Percentiles rank a stretch among this genome's conserved stretches.
Conservation (phyloP, 1,284 basidiomycete species). For the Austropuccinia psidii region DNA sequence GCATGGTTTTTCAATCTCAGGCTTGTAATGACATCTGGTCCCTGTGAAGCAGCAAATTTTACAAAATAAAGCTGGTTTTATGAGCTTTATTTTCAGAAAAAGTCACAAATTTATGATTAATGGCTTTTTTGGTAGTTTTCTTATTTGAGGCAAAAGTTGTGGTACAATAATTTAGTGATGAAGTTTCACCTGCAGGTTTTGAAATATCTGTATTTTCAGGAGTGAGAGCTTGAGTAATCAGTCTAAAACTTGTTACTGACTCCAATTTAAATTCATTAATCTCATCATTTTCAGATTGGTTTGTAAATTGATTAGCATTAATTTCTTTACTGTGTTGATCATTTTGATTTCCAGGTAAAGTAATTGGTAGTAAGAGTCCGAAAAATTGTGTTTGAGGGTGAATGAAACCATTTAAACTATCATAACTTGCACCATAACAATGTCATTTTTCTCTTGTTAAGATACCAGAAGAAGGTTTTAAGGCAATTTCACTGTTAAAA, state of each 20-base stretch:
- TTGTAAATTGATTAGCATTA: neutral
- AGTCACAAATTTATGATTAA: constrained; percentile 18
- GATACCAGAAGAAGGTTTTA: neutral
- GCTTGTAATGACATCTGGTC: too few species aligned
- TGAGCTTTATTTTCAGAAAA: too few species aligned
- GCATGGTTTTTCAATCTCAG: too few species aligned
- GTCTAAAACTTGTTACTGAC: constrained; percentile 12
- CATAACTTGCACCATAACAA: neutral
- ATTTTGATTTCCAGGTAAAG: constrained; percentile 5
- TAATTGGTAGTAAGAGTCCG: constrained; percentile 20
- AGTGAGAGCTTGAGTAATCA: constrained; percentile 13
- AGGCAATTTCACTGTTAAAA: too few species aligned
- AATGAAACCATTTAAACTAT: neutral
- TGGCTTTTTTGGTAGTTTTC: neutral
- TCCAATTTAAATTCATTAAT: constrained; percentile 1
- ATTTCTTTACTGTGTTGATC: neutral
- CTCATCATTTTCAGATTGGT: neutral
- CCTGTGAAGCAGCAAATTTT: too few species aligned
- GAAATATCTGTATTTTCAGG: neutral
- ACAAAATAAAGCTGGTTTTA: too few species aligned
- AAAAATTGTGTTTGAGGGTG: neutral
- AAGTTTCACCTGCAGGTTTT: neutral
- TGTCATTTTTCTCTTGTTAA: neutral
- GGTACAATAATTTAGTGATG: neutral
- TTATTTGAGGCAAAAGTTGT: neutral